These are phyloP conservation scores for Plenodomus tracheiphilus DNA, from an alignment of 2,329 filamentous ascomycete species.

Conservation along the genomic window DNA sequence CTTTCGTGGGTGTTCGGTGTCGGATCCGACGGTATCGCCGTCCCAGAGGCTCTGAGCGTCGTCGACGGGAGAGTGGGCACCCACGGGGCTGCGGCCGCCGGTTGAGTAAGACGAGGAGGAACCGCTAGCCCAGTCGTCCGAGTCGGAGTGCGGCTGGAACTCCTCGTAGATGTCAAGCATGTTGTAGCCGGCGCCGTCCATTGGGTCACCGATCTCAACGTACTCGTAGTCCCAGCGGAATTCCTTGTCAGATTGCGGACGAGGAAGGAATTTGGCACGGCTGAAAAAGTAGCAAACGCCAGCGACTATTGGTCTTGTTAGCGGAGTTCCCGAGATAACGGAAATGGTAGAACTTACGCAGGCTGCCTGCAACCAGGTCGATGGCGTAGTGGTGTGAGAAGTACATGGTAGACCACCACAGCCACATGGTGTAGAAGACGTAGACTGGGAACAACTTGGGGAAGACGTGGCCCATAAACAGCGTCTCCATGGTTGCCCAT, in stretches of 20 bases:
- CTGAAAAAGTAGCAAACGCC: slow-evolving; percentile 80
- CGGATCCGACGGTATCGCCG: slow-evolving; percentile 58
- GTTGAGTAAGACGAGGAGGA: slow-evolving; percentile 77
- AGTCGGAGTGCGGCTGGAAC: slow-evolving; percentile 61
- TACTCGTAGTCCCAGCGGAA: slow-evolving; percentile 97
- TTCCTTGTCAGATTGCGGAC: slow-evolving; percentile 79
- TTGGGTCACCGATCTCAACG: slow-evolving; percentile 75
- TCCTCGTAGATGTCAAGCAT: slow-evolving; percentile 61
- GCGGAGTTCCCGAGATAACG: slow-evolving; percentile 1
- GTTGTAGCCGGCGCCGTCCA: slow-evolving; percentile 54
- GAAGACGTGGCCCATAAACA: slow-evolving; percentile 94
- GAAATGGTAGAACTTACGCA: slow-evolving; percentile 49
- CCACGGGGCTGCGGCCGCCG: slow-evolving; percentile 60
- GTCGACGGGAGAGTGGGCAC: slow-evolving; percentile 54
- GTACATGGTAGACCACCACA: slow-evolving; percentile 99
- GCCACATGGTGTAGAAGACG: slow-evolving; percentile 83
- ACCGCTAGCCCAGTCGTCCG: slow-evolving; percentile 88
- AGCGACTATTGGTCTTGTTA: slow-evolving; percentile 52
- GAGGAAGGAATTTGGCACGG: slow-evolving; percentile 78
- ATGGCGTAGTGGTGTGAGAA: slow-evolving; percentile 96
- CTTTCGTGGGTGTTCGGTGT: slow-evolving; percentile 43
- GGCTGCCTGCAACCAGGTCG: slow-evolving; percentile 83
- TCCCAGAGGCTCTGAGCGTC: slow-evolving; percentile 62
- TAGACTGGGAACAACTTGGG: slow-evolving; percentile 79
- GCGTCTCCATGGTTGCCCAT: slow-evolving; percentile 82